Evolutionary conservation across 441 rosid species (phyloP).

Genomic region (Raphanus hybrid): DNA sequence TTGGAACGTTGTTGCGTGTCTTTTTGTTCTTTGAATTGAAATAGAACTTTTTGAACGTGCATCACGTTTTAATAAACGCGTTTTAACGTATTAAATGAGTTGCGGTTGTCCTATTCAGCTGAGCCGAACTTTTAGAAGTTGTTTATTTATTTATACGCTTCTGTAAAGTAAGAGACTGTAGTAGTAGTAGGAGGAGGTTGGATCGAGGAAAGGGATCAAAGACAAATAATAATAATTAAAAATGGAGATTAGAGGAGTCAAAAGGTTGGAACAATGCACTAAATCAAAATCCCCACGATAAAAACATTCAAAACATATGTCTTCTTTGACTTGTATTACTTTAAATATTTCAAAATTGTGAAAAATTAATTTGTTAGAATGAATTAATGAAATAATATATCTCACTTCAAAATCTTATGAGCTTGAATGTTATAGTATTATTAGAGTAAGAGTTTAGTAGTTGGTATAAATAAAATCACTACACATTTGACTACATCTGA

Average conservation of each 20-base stretch:
- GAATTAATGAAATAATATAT: neutral
- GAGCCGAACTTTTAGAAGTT: neutral
- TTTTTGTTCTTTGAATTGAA: neutral
- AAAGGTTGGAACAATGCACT: conserved; percentile 34
- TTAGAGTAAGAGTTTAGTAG: neutral
- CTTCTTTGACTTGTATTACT: conserved; percentile 30
- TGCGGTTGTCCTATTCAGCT: conserved; percentile 11
- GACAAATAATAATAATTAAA: neutral
- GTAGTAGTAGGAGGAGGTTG: conserved; percentile 11
- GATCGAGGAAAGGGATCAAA: conserved; percentile 16
- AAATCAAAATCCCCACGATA: conserved; percentile 26
- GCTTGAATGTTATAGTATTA: neutral
- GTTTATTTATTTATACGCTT: conserved; percentile 1
- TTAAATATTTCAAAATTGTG: neutral
- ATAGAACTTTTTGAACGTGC: conserved; percentile 21
- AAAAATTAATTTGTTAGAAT: neutral
- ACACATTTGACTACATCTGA: neutral
- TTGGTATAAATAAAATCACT: neutral
- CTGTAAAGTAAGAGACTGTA: conserved; percentile 6
- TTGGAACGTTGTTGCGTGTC: neutral
- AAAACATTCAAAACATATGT: conserved; percentile 31
- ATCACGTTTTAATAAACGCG: neutral
- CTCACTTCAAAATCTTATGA: neutral
- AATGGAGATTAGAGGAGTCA: conserved; percentile 20
- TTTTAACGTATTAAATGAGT: neutral